Percentiles rank a stretch among this genome's conserved stretches.
phyloP scores from a whole-genome alignment of 2,329 filamentous ascomycete species.

The Colletotrichum melonis region DNA sequence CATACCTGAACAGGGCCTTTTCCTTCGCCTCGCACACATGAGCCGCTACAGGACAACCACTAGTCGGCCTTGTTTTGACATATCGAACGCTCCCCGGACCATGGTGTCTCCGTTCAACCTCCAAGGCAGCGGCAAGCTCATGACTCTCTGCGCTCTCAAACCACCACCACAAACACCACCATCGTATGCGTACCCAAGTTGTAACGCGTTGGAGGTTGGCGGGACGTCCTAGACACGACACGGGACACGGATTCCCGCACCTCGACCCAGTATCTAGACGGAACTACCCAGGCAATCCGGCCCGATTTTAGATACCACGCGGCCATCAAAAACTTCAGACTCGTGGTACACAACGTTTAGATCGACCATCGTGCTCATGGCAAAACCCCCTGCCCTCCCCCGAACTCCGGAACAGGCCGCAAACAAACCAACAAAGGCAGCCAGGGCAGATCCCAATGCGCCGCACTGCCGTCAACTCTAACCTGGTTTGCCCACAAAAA shows the following conservation, averaged over 20 bases:
- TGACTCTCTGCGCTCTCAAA: conserved; percentile 12
- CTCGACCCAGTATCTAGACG: neutral
- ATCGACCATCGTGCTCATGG: conserved; percentile 13
- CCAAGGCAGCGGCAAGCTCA: conserved; percentile 26
- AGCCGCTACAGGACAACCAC: conserved; percentile 16
- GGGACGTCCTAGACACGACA: conserved; percentile 6
- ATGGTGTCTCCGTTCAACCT: conserved; percentile 19
- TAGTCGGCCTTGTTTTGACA: conserved; percentile 9
- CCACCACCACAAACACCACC: neutral
- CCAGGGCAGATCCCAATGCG: neutral
- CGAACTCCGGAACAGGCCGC: neutral
- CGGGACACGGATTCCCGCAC: conserved; percentile 8
- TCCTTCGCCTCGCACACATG: conserved; percentile 15
- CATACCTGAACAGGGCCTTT: conserved; percentile 1
- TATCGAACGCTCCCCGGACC: conserved; percentile 18
- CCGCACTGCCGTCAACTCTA: conserved; percentile 16
- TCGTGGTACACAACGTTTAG: neutral
- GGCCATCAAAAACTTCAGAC: neutral
- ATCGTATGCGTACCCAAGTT: neutral
- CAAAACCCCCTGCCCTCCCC: neutral
- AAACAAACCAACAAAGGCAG: conserved; percentile 12
- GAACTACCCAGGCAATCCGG: conserved; percentile 8
- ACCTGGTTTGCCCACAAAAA: conserved; percentile 21
- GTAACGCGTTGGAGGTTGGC: neutral
- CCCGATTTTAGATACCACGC: conserved; percentile 11